Conservation (phyloP, 345 rosid genomes). For the Ailanthus altissimus region DNA sequence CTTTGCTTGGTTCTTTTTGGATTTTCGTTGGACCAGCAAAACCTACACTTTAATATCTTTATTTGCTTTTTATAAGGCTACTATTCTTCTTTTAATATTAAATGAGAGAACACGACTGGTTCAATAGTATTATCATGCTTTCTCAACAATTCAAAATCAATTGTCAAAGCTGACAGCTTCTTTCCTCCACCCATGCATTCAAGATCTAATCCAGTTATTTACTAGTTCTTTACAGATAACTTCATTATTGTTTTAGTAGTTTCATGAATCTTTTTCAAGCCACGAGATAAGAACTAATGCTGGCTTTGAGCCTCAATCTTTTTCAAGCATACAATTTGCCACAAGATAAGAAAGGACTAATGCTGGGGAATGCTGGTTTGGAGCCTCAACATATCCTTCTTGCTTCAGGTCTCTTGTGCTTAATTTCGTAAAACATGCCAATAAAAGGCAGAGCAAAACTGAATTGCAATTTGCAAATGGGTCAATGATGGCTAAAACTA, state of each 20-base stretch:
- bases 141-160: neutral
- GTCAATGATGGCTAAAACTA: conserved; percentile 30
- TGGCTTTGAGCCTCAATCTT: no score
- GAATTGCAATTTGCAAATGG: neutral
- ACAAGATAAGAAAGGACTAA: no score
- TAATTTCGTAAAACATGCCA: neutral
- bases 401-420: neutral
- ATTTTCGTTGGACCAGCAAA: neutral
- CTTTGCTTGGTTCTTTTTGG: neutral
- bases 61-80: no score
- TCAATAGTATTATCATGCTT: neutral
- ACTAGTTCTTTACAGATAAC: neutral
- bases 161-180: neutral
- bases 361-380: no score
- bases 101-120: neutral
- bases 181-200: neutral
- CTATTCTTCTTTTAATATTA: neutral
- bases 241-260: neutral
- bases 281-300: no score
- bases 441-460: neutral
- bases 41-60: no score
- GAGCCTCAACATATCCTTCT: neutral
- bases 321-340: no score
- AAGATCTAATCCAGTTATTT: neutral
- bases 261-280: neutral